Evolutionary conservation across 352 stramenopile genomes (phyloP).

Genomic region (Pythium folliculosum): DNA sequence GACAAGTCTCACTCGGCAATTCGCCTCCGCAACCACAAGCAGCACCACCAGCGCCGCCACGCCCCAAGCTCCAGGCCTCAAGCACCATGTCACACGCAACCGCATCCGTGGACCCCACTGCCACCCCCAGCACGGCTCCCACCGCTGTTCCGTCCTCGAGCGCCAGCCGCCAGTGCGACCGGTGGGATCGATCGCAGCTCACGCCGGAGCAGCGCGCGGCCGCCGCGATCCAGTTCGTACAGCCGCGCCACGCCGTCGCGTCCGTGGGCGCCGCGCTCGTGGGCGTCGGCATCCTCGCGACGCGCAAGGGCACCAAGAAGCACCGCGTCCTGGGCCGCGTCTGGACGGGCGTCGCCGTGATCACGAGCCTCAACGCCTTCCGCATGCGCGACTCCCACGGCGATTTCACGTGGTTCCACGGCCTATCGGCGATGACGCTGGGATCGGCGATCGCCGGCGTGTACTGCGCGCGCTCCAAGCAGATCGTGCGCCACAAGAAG

Average conservation of each 20-base stretch:
- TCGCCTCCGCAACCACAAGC: background rate
- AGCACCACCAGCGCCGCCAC: background rate
- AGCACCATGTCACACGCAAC: background rate
- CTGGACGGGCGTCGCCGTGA: slow-evolving; percentile 10
- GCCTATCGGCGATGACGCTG: slow-evolving; percentile 8
- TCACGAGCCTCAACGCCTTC: slow-evolving; percentile 18
- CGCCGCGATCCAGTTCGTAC: background rate
- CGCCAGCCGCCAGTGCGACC: background rate
- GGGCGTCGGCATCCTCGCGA: background rate
- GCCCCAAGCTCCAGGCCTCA: background rate
- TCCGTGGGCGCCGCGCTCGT: background rate
- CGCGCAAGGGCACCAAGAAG: slow-evolving; percentile 7
- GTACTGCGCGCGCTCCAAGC: slow-evolving; percentile 14
- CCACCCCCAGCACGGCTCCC: too few species aligned
- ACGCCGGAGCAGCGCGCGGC: background rate
- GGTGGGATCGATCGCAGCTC: background rate
- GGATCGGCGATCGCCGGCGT: slow-evolving; percentile 2
- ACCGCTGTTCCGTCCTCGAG: background rate
- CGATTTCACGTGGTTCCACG: slow-evolving; percentile 17
- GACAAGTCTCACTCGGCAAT: background rate
- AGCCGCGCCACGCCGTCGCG: slow-evolving; percentile 12
- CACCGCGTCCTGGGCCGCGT: slow-evolving; percentile 14
- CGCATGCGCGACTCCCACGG: slow-evolving; percentile 9
- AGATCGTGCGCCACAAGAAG: slow-evolving; percentile 10
- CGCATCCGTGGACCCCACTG: background rate